These are phyloP conservation scores for Monilinia laxa DNA, from an alignment of 2,329 filamentous ascomycete species.

Conservation along the genomic window DNA sequence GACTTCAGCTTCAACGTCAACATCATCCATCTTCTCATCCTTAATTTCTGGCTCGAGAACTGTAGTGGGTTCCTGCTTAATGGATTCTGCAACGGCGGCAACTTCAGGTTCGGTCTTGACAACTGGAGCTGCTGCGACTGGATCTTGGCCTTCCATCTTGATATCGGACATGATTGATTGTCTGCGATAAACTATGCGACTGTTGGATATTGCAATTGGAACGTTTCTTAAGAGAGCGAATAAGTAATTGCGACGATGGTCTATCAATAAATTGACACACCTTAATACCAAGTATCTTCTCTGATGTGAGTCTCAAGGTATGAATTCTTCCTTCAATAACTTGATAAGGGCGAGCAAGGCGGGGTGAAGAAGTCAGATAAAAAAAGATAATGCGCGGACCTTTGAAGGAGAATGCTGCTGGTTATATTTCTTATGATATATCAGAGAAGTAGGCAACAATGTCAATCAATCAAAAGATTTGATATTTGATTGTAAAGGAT, in stretches of 20 bases:
- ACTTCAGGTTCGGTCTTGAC: conserved; percentile 27
- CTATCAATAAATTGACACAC: not conserved
- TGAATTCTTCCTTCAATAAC: conserved; percentile 15
- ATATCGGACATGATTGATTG: conserved; percentile 23
- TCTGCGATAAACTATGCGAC: conserved; percentile 5
- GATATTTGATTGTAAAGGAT: not conserved
- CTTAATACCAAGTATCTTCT: not conserved
- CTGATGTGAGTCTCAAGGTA: conserved; percentile 12
- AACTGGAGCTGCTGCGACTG: conserved; percentile 28
- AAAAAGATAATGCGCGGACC: conserved; percentile 11
- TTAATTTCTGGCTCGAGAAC: conserved; percentile 26
- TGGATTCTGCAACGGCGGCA: conserved; percentile 26
- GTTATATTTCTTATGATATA: not conserved
- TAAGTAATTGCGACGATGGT: conserved; percentile 15
- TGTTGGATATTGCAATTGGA: not conserved
- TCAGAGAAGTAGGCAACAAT: not conserved
- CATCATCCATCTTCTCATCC: conserved; percentile 24
- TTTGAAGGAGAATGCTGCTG: not conserved
- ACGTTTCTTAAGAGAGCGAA: not conserved
- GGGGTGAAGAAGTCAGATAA: conserved; percentile 32
- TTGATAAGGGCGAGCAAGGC: conserved; percentile 30
- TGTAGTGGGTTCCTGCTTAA: conserved; percentile 22
- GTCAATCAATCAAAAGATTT: not conserved
- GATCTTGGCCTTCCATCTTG: conserved; percentile 23
- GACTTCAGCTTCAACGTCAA: conserved; percentile 21